These are phyloP conservation scores for Cordyceps farinosa DNA, from an alignment of 2,329 filamentous ascomycete genomes.

Conservation along the genomic window DNA sequence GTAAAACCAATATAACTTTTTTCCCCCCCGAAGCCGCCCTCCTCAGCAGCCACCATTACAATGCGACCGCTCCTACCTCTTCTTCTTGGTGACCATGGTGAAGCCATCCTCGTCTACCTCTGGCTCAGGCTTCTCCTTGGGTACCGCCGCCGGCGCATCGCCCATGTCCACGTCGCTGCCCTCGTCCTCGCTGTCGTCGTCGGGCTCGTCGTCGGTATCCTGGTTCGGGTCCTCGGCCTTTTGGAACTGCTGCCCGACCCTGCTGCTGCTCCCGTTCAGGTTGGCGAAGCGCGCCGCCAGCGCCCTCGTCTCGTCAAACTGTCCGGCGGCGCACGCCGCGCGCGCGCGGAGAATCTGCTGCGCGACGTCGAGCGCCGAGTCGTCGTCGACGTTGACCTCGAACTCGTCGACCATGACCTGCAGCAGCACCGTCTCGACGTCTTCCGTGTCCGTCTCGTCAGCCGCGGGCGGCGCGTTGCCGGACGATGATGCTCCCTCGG, in stretches of 20 bases:
- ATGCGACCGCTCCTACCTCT: slow-evolving; percentile 44
- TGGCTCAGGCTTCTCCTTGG: slow-evolving; percentile 62
- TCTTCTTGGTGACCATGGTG: slow-evolving; percentile 69
- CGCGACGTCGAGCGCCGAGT: slow-evolving; percentile 72
- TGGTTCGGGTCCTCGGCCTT: slow-evolving; percentile 53
- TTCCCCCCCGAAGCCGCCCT: not conserved
- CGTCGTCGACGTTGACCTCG: slow-evolving; percentile 87
- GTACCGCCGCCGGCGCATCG: slow-evolving; percentile 53
- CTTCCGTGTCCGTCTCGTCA: slow-evolving; percentile 64
- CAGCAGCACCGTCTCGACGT: slow-evolving; percentile 79
- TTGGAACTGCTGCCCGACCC: slow-evolving; percentile 51
- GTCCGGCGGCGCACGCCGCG: slow-evolving; percentile 60
- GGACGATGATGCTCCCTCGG: slow-evolving; percentile 14
- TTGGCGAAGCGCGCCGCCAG: slow-evolving; percentile 62
- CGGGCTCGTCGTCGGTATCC: slow-evolving; percentile 52
- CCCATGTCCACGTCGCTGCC: slow-evolving; percentile 63
- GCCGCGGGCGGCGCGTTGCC: slow-evolving; percentile 16
- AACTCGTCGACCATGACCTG: slow-evolving; percentile 97
- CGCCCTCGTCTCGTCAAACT: slow-evolving; percentile 60
- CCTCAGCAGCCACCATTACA: not conserved
- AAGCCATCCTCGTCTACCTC: slow-evolving; percentile 81
- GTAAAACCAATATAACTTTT: not conserved
- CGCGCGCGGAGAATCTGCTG: slow-evolving; percentile 66
- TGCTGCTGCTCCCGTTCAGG: slow-evolving; percentile 57
- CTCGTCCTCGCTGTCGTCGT: slow-evolving; percentile 49